Evolutionary conservation across 2,329 filamentous ascomycete species (phyloP), one percentile per base, ranked within the genome.

Genomic region (Apiospora rasikravindrae): DNA sequence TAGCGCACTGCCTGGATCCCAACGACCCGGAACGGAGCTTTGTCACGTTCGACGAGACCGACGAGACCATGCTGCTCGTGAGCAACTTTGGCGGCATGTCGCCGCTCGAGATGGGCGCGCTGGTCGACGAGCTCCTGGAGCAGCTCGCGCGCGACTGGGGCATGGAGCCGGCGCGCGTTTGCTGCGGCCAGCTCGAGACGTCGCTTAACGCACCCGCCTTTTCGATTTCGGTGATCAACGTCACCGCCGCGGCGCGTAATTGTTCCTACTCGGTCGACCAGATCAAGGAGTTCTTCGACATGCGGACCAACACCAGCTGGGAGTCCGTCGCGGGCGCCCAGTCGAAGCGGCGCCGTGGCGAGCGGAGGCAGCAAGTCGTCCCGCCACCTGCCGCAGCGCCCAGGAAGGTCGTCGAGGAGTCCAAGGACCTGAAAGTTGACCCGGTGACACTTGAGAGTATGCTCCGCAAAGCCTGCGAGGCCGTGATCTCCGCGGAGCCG

Each of bases 141-240:
- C 88, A 89, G 76, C 80, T 90, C 14, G 81, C 80, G 8, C 74
- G 72, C 0, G 78, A 84, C 73, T 90, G 87, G 86, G 81, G 82
- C 7, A 83, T 89, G 5, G 79, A 82, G 67, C 88, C 88, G 0
- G 84, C 85, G 4, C 85, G 92, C 42, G 86, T 92, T 69, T 85
- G 89, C 69, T 83, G 86, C 0, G 92, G 92, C 1, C 90, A 89
- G 40, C 87, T 91, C 71, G 92, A 93, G 86, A 93, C 92, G 0
- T 93, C 90, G 22, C 86, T 94, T 76, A 93, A 94, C 75, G 92
- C 91, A 0, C 87, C 91, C 0, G 92, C 91, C 0, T 94, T 94
- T 77, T 92, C 90, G 19, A 86, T 94, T 7, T 92, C 91, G 4
- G 76, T 94, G 68, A 82, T 93, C 77, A 93, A 91, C 78, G 78